phyloP scores from a whole-genome alignment of 2,329 filamentous ascomycete genomes.

The Herpomyces periplanetae region DNA sequence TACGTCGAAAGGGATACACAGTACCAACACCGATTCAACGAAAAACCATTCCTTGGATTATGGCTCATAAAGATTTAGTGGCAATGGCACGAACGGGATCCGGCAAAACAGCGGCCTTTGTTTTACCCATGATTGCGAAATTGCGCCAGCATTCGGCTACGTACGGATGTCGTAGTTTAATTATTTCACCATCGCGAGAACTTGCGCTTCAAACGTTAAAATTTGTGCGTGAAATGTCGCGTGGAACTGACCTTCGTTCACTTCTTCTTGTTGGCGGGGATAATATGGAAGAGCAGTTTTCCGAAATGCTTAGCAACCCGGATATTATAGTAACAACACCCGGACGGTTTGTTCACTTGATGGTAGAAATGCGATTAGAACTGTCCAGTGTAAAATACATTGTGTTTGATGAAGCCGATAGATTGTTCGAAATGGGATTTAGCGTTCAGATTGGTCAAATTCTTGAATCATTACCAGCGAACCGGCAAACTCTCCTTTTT shows the following conservation, averaged over 20 bases:
- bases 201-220: slow-evolving; percentile 76
- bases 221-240: slow-evolving; percentile 71
- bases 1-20: slow-evolving; percentile 67
- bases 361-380: slow-evolving; percentile 79
- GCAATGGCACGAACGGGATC: slow-evolving; percentile 97
- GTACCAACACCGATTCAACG: slow-evolving; percentile 90
- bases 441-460: slow-evolving; percentile 74
- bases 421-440: slow-evolving; percentile 95
- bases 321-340: slow-evolving; percentile 93
- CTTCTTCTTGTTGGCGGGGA: slow-evolving; percentile 76
- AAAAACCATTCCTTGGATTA: slow-evolving; percentile 65
- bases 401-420: slow-evolving; percentile 87
- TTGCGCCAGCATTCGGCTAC: slow-evolving; percentile 53
- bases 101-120: slow-evolving; percentile 88
- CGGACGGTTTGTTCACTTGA: slow-evolving; percentile 73
- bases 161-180: slow-evolving; percentile 47
- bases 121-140: slow-evolving; percentile 89
- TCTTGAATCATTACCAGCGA: slow-evolving; percentile 42
- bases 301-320: slow-evolving; percentile 63
- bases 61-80: slow-evolving; percentile 76
- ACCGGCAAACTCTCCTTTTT: slow-evolving; percentile 64
- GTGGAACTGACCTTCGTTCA: slow-evolving; percentile 62
- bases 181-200: slow-evolving; percentile 72
- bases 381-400: slow-evolving; percentile 71
- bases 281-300: slow-evolving; percentile 75